Evolutionary conservation across 2,329 filamentous ascomycete genomes (phyloP).

Genomic region (Tolypocladium amazonense): DNA sequence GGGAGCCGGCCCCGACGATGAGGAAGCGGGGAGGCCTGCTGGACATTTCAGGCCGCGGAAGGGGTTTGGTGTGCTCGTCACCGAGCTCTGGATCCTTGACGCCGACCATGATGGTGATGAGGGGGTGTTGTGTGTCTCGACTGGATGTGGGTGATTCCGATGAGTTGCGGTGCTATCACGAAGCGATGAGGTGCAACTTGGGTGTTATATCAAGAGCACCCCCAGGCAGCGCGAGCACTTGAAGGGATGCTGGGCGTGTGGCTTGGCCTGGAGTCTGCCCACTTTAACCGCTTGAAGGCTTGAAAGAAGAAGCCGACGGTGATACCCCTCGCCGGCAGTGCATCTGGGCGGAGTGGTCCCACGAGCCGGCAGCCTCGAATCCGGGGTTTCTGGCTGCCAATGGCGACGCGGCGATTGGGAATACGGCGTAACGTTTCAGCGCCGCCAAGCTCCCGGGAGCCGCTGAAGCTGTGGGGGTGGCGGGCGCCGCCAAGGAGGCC

Average conservation of each 20-base stretch:
- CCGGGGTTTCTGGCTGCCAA: constrained; percentile 3
- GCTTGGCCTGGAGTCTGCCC: too few relatives aligned
- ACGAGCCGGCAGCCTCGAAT: neutral
- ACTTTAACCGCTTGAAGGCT: neutral
- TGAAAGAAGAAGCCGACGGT: too few relatives aligned
- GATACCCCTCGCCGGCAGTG: too few relatives aligned
- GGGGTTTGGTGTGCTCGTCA: constrained; percentile 13
- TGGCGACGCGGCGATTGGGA: constrained; percentile 3
- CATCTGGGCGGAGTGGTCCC: neutral
- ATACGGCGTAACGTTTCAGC: constrained; percentile 18
- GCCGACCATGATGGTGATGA: constrained; percentile 9
- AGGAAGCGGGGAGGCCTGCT: constrained; percentile 53
- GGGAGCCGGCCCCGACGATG: constrained; percentile 73
- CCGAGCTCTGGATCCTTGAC: constrained; percentile 13
- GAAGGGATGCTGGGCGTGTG: neutral
- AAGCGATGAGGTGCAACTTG: neutral
- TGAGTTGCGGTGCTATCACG: neutral
- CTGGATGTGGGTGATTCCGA: neutral
- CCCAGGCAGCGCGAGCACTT: neutral
- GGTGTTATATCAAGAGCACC: neutral
- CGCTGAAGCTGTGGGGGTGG: neutral
- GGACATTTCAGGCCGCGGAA: constrained; percentile 33
- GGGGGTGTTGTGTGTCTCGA: neutral
- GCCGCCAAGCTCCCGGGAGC: constrained; percentile 2
- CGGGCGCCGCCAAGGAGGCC: neutral